Evolutionary conservation across 1,284 basidiomycete species (phyloP).

Genomic region (Ustilago loliicola): DNA sequence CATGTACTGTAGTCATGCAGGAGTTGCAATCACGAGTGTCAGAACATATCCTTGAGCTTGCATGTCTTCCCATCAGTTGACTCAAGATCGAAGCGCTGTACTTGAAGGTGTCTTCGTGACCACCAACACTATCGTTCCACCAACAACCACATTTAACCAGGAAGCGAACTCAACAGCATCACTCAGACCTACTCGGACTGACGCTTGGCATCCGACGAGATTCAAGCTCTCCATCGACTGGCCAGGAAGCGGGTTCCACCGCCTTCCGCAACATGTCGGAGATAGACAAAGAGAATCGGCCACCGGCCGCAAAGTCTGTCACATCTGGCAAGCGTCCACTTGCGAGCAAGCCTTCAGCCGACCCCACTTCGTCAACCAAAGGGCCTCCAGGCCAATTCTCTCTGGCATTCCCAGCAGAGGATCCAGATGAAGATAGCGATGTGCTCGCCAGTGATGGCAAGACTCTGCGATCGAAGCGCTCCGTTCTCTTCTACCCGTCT

Average conservation of each 20-base stretch:
- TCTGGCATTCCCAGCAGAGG: constrained; percentile 31
- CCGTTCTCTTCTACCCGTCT: constrained; percentile 52
- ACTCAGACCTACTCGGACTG: background rate
- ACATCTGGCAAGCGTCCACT: constrained; percentile 2
- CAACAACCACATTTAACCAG: background rate
- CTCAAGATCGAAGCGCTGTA: background rate
- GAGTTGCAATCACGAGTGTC: constrained; percentile 5
- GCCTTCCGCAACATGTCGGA: constrained; percentile 20
- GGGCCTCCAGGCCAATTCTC: background rate
- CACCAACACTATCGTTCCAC: background rate
- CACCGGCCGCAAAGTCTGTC: background rate
- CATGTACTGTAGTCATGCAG: constrained; percentile 15
- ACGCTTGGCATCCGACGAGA: background rate
- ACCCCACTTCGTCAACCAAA: constrained; percentile 3
- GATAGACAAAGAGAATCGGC: constrained; percentile 33
- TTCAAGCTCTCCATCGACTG: background rate
- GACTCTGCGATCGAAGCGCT: constrained; percentile 31
- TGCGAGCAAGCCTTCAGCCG: background rate
- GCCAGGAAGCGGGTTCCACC: background rate
- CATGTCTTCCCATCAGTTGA: background rate
- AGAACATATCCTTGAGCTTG: constrained; percentile 4
- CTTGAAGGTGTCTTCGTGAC: background rate
- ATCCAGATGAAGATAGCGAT: constrained; percentile 38
- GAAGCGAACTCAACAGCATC: background rate
- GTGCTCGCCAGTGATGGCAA: constrained; percentile 40